phyloP scores from a whole-genome alignment of 129 eudicot species.

The Pseudognaphalium luteoalbum region DNA sequence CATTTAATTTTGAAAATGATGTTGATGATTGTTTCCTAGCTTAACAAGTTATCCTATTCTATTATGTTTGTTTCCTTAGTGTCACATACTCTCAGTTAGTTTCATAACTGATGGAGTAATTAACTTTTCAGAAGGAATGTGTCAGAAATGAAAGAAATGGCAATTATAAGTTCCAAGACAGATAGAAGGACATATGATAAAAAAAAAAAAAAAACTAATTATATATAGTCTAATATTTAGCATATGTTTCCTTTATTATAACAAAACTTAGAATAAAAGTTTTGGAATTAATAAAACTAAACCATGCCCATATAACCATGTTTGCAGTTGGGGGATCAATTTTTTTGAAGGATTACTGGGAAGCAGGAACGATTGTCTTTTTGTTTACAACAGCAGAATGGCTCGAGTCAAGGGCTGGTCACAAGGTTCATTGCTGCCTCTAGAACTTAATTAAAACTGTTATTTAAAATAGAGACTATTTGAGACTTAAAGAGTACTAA shows the following conservation, averaged over 20 bases:
- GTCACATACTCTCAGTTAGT: background rate
- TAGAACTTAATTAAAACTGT: background rate
- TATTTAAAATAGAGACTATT: background rate
- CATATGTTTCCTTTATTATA: background rate
- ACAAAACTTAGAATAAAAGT: too few species aligned
- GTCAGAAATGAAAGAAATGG: too few species aligned
- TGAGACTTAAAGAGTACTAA: background rate
- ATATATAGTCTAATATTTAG: background rate
- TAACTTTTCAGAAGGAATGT: too few species aligned
- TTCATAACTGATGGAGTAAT: too few species aligned
- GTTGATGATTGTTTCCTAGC: constrained; percentile 18
- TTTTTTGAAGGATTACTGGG: constrained; percentile 58
- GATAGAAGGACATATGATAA: too few species aligned
- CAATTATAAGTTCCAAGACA: too few species aligned
- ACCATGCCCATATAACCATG: background rate
- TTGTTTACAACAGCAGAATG: constrained; percentile 68
- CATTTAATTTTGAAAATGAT: constrained; percentile 3
- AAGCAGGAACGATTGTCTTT: constrained; percentile 77
- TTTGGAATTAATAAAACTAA: background rate
- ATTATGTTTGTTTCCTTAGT: background rate
- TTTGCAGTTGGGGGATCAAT: constrained; percentile 64
- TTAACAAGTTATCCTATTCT: background rate
- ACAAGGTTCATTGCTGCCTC: constrained; percentile 42
- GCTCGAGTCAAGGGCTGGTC: constrained; percentile 72
- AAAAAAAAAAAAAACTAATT: too few species aligned